A percentile compares a stretch with the other conserved stretches of the same genome.
These are phyloP conservation scores for Phaeophleospora eucalypticola DNA, from an alignment of 2,329 filamentous ascomycete genomes.

Conservation along the genomic window DNA sequence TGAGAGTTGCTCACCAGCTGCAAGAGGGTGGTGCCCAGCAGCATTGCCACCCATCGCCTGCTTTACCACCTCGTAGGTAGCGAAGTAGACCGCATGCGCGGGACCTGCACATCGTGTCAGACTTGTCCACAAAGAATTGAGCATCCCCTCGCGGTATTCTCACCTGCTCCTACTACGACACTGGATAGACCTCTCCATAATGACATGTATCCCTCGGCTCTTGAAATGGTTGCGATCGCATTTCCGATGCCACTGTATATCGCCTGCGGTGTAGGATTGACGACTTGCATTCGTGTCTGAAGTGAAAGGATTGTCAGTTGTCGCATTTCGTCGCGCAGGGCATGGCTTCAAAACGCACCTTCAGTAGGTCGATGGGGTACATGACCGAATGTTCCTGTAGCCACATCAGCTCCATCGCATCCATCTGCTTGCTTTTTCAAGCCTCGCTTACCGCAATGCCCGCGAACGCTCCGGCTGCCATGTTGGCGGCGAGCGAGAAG, in stretches of 20 bases:
- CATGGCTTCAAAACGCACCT: conserved; percentile 57
- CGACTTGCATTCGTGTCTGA: conserved; percentile 95
- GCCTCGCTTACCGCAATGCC: conserved; percentile 74
- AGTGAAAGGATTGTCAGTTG: conserved; percentile 8
- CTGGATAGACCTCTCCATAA: conserved; percentile 96
- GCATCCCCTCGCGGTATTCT: conserved; percentile 18
- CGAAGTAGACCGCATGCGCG: conserved; percentile 96
- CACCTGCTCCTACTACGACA: conserved; percentile 90
- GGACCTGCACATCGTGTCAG: conserved; percentile 59
- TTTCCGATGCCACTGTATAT: conserved; percentile 88
- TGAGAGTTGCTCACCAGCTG: conserved; percentile 63
- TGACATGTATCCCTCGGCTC: conserved; percentile 81
- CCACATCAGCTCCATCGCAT: conserved; percentile 11
- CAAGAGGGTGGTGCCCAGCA: conserved; percentile 84
- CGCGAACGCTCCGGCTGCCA: conserved; percentile 93
- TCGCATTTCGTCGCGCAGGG: conserved; percentile 1
- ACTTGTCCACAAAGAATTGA: conserved; percentile 3
- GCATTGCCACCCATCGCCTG: conserved; percentile 91
- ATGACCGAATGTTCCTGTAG: conserved; percentile 92
- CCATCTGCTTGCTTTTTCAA: background rate
- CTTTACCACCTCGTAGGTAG: conserved; percentile 96
- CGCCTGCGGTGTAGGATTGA: conserved; percentile 75
- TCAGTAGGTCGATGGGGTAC: conserved; percentile 97
- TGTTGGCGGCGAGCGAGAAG: conserved; percentile 90
- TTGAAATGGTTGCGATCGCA: conserved; percentile 87